phyloP scores from a whole-genome alignment of 148 eudicot genomes.

The Rhododendron vialii region DNA sequence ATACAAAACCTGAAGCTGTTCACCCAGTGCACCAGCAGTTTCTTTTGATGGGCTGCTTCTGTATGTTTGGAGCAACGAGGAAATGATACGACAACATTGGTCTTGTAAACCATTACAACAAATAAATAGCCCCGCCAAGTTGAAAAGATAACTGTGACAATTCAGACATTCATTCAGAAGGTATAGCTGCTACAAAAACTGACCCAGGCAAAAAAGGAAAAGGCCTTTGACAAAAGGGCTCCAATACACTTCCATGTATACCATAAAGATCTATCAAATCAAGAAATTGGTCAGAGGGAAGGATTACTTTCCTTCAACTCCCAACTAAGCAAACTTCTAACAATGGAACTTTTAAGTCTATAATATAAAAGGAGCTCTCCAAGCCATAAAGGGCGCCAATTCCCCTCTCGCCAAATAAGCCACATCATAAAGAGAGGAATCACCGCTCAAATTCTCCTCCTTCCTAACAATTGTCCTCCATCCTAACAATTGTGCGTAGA shows the following conservation, averaged over 20 bases:
- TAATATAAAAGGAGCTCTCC: too few species aligned
- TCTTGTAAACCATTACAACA: conserved; percentile 56
- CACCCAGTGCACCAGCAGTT: conserved; percentile 67
- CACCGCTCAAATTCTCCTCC: not conserved
- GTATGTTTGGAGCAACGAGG: conserved; percentile 56
- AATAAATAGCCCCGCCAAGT: conserved; percentile 71
- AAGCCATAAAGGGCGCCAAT: too few species aligned
- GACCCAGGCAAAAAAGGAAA: not conserved
- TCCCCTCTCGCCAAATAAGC: too few species aligned
- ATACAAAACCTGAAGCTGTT: conserved; percentile 79
- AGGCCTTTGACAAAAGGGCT: not conserved
- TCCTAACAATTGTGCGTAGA: not conserved
- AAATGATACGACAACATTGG: conserved; percentile 72
- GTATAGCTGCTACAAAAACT: not conserved
- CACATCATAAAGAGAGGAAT: not conserved
- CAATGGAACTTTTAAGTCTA: not conserved
- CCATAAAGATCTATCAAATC: not conserved
- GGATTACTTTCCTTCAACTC: not conserved
- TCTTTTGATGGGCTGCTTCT: conserved; percentile 48
- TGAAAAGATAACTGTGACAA: conserved; percentile 74
- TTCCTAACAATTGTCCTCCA: not conserved
- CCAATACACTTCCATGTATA: not conserved
- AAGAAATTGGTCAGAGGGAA: not conserved
- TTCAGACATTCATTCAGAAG: conserved; percentile 8
- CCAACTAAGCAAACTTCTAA: not conserved